Evolutionary conservation across 164 flowering plant species (phyloP).

Genomic region (Aristolochia californica): DNA sequence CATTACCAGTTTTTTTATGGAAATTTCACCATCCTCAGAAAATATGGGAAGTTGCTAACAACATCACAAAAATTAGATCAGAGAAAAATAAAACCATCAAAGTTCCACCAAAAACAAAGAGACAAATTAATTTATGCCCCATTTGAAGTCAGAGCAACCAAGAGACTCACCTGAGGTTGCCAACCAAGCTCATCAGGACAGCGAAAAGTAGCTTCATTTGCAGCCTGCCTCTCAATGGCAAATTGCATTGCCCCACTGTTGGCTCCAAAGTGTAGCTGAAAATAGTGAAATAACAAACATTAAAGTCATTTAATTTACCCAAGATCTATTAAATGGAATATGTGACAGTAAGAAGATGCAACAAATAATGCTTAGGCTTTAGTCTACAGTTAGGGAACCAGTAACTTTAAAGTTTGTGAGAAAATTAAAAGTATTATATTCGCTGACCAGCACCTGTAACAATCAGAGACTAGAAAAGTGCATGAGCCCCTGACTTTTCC

Average conservation of each 20-base stretch:
- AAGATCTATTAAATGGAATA: too few species aligned
- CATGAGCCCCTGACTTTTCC: too few species aligned
- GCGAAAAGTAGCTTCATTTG: conserved; percentile 56
- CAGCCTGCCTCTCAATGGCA: conserved; percentile 46
- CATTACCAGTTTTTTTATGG: conserved; percentile 39
- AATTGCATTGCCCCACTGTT: conserved; percentile 32
- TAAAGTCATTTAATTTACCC: too few species aligned
- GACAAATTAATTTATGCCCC: too few species aligned
- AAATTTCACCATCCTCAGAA: conserved; percentile 49
- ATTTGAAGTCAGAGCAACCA: too few species aligned
- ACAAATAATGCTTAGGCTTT: too few species aligned
- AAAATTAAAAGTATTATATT: too few species aligned
- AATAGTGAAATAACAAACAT: conserved; percentile 17
- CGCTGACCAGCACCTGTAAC: too few species aligned
- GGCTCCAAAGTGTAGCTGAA: conserved; percentile 55
- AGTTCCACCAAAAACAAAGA: background rate
- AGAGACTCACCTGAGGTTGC: conserved; percentile 47
- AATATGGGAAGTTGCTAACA: conserved; percentile 46
- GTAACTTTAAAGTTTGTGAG: too few species aligned
- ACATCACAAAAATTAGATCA: conserved; percentile 1
- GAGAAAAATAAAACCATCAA: background rate
- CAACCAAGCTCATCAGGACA: conserved; percentile 63
- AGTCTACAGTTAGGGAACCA: too few species aligned
- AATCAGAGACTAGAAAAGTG: too few species aligned
- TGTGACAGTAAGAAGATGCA: too few species aligned